A percentile compares a stretch with the other conserved stretches of the same genome.
These are phyloP conservation scores for Yarrowia sp. DNA, from an alignment of 805 yeast species.

Conservation along the genomic window DNA sequence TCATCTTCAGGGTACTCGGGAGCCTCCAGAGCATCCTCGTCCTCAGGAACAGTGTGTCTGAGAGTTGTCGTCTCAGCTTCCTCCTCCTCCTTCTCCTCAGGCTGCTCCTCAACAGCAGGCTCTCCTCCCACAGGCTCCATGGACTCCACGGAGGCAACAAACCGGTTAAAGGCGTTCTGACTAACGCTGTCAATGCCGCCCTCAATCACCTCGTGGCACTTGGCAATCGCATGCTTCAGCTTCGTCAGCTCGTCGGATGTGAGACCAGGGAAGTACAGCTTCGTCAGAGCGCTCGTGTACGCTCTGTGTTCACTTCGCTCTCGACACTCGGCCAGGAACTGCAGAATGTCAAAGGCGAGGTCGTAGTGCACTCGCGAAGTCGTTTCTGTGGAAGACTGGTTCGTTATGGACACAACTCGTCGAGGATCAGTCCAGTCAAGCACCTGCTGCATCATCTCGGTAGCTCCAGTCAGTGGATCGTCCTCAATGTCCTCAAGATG, in stretches of 20 bases:
- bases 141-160: not conserved
- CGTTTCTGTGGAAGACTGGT: not conserved
- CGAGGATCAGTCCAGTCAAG: slow-evolving; percentile 82
- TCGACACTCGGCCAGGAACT: not conserved
- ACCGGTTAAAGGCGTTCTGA: not conserved
- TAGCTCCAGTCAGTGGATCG: slow-evolving; percentile 44
- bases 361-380: slow-evolving; percentile 21
- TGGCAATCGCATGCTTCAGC: not conserved
- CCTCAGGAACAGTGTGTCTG: slow-evolving; percentile 2
- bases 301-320: slow-evolving; percentile 5
- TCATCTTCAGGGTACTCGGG: slow-evolving; percentile 13
- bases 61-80: not conserved
- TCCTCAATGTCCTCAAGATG: slow-evolving; percentile 51
- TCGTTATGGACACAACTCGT: slow-evolving; percentile 27
- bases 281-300: not conserved
- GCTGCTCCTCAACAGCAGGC: not conserved
- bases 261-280: slow-evolving; percentile 8
- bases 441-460: slow-evolving; percentile 63
- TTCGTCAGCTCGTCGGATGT: not conserved
- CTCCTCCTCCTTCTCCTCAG: not conserved
- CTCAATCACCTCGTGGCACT: not conserved
- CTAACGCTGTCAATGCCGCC: not conserved
- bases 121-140: not conserved
- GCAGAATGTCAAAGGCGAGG: slow-evolving; percentile 5
- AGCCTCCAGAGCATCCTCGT: not conserved